Percentiles rank a stretch among this genome's conserved stretches.
phyloP scores from a whole-genome alignment of 1,139 yeast genomes.

The Magnusiomyces ingens region DNA sequence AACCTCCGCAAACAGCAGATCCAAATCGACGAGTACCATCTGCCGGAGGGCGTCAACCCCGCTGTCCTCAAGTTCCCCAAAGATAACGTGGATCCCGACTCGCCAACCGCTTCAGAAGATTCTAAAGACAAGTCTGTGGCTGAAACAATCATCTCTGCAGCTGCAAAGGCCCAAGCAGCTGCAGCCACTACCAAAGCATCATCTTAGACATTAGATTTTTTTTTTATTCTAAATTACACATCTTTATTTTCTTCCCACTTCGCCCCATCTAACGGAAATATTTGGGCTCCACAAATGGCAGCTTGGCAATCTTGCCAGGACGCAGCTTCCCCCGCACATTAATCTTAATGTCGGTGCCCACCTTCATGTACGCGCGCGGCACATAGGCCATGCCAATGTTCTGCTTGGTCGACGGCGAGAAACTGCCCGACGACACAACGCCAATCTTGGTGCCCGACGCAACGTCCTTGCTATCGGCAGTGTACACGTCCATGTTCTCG shows the following conservation, averaged over 20 bases:
- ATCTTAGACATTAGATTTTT: background rate
- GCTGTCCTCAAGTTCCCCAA: slow-evolving; percentile 34
- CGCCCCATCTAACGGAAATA: slow-evolving; percentile 44
- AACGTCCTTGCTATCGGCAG: slow-evolving; percentile 30
- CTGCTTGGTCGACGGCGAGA: slow-evolving; percentile 71
- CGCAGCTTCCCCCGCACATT: slow-evolving; percentile 80
- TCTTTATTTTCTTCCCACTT: background rate
- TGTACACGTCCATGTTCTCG: slow-evolving; percentile 63
- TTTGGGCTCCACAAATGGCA: slow-evolving; percentile 76
- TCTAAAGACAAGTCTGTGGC: too few relatives aligned
- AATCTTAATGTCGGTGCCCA: slow-evolving; percentile 67
- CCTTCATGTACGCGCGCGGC: slow-evolving; percentile 62
- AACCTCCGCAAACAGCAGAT: slow-evolving; percentile 40
- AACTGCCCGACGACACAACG: slow-evolving; percentile 78
- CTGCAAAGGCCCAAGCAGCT: too few relatives aligned
- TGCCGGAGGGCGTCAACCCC: slow-evolving; percentile 45
- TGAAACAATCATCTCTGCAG: too few relatives aligned
- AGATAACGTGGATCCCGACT: too few relatives aligned
- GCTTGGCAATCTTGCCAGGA: slow-evolving; percentile 63
- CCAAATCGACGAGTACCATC: slow-evolving; percentile 42
- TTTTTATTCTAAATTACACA: background rate
- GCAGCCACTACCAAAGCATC: background rate
- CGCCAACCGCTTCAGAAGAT: background rate
- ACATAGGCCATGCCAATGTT: slow-evolving; percentile 92
- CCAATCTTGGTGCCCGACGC: slow-evolving; percentile 56